Evolutionary conservation across 2,329 filamentous ascomycete genomes (phyloP).

Genomic region (Exophiala bonariae): DNA sequence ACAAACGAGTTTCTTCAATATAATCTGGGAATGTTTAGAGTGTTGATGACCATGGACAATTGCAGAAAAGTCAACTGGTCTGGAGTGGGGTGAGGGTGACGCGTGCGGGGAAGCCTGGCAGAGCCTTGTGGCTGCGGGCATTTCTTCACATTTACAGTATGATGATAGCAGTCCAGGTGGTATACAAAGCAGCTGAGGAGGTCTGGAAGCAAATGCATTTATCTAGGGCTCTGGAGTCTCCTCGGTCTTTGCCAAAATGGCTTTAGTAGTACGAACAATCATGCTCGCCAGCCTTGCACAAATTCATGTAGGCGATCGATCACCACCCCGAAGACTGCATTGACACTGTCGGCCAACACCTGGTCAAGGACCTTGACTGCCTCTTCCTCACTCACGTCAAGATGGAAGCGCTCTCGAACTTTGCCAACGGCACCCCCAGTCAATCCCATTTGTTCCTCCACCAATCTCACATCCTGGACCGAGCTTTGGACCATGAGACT

Average conservation of each 20-base stretch:
- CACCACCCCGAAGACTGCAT: conserved; percentile 85
- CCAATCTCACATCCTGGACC: conserved; percentile 89
- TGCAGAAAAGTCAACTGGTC: too few species aligned
- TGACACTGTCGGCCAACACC: conserved; percentile 86
- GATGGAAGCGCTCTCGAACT: conserved; percentile 89
- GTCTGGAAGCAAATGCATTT: too few species aligned
- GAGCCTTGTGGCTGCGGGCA: too few species aligned
- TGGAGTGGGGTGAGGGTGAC: not conserved
- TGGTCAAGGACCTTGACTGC: conserved; percentile 84
- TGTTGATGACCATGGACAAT: too few species aligned
- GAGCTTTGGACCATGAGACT: conserved; percentile 97
- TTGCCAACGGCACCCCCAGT: conserved; percentile 70
- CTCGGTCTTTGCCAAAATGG: too few species aligned
- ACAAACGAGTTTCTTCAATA: not conserved
- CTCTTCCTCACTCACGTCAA: conserved; percentile 90
- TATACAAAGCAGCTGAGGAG: too few species aligned
- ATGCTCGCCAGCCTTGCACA: conserved; percentile 86
- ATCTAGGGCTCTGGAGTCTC: too few species aligned
- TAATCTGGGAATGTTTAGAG: too few species aligned
- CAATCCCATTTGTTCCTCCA: conserved; percentile 69
- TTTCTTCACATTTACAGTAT: not conserved
- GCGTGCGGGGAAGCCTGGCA: conserved; percentile 1
- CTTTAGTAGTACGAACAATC: too few species aligned
- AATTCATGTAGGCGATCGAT: conserved; percentile 94
- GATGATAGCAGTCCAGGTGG: not conserved